These are phyloP conservation scores for Alternaria longipes DNA, from an alignment of 2,329 filamentous ascomycete species.

Conservation along the genomic window DNA sequence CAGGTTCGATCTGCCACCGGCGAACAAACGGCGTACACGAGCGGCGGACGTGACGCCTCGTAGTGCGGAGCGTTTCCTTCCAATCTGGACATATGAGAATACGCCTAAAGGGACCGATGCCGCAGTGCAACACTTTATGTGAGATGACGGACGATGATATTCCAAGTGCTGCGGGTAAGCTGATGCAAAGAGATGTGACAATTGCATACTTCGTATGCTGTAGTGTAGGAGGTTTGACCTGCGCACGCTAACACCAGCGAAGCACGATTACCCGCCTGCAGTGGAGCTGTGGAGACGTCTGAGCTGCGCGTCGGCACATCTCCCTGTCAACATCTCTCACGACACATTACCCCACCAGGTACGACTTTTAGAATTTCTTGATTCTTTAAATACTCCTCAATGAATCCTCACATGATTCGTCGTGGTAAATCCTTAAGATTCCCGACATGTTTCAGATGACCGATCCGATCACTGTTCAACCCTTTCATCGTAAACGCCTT, in stretches of 20 bases:
- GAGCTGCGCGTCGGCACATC: slow-evolving; percentile 6
- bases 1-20: neutral
- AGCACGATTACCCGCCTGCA: neutral
- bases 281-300: slow-evolving; percentile 10
- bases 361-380: slow-evolving; percentile 2
- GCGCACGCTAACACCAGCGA: neutral
- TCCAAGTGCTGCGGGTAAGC: neutral
- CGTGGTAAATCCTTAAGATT: slow-evolving; percentile 39
- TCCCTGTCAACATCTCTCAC: neutral
- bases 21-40: neutral
- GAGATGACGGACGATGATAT: neutral
- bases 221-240: neutral
- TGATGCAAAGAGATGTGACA: neutral
- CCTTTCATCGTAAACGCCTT: slow-evolving; percentile 36
- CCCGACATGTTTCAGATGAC: slow-evolving; percentile 38
- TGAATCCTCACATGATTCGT: slow-evolving; percentile 40
- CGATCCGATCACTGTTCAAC: slow-evolving; percentile 32
- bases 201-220: neutral
- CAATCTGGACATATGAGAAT: neutral
- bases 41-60: neutral
- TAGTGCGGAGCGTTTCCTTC: neutral
- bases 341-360: neutral
- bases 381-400: slow-evolving; percentile 30
- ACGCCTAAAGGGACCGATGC: neutral
- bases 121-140: neutral